phyloP scores from a whole-genome alignment of 306 rosid species.

The Malus sylvestris region DNA sequence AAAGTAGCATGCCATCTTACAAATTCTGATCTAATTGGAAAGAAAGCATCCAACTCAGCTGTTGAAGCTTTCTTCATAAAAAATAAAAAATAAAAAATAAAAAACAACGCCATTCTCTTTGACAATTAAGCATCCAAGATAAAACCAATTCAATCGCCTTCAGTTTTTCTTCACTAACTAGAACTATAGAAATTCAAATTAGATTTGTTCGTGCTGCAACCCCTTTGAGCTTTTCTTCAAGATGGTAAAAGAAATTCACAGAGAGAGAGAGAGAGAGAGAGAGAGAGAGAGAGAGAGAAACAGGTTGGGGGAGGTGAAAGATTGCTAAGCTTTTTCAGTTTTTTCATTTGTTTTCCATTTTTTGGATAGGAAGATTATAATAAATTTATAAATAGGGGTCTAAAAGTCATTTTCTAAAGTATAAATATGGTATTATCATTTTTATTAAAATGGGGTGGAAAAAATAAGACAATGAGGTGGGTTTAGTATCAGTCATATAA shows the following conservation, averaged over 20 bases:
- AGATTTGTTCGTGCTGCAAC: background rate
- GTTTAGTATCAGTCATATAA: too few relatives aligned
- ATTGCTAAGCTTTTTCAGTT: too few relatives aligned
- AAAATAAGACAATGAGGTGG: too few relatives aligned
- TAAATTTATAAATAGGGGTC: too few relatives aligned
- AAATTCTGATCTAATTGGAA: constrained; percentile 36
- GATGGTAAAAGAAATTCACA: background rate
- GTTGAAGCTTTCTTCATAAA: constrained; percentile 24
- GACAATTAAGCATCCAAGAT: constrained; percentile 16
- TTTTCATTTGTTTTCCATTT: too few relatives aligned
- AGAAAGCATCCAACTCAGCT: constrained; percentile 35
- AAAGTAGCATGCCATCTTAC: constrained; percentile 78
- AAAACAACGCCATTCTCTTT: constrained; percentile 15
- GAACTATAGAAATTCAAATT: background rate
- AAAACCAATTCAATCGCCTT: constrained; percentile 8
- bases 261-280: background rate
- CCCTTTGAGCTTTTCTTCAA: constrained; percentile 1
- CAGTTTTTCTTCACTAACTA: background rate
- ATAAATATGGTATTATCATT: too few relatives aligned
- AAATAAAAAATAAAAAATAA: background rate
- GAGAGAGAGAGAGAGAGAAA: background rate
- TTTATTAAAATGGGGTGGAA: too few relatives aligned
- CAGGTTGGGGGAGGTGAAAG: too few relatives aligned
- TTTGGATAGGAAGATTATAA: too few relatives aligned
- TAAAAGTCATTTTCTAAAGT: too few relatives aligned